Base-by-base conservation (phyloP, 2,329 filamentous ascomycete genomes). In the Berkeleyomyces basicola region DNA sequence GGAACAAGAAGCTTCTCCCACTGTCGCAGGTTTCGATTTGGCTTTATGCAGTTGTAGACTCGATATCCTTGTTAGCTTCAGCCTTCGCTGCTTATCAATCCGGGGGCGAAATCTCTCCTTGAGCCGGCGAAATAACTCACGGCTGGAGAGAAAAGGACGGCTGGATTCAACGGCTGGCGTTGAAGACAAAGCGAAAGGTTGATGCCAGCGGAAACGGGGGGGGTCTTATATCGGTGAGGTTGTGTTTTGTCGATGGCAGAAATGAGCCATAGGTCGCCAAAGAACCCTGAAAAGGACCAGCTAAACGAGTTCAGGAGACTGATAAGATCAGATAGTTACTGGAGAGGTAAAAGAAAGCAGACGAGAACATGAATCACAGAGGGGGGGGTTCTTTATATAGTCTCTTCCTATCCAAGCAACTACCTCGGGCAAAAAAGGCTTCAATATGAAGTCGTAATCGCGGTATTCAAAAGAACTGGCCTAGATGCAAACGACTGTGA, bases 1-100 rank as follows among this genome's bases (percentile, higher is more conserved):
- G 51, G 51, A 55, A 55, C 31, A 55, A 3, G 51, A 55, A 55
- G 51, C 51, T 55, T 55, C 51, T 55, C n/a, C 51, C 51, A 55
- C 51, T 14, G 51, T 55, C 33, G 14, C 11, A 55, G 51, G 39
- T 55, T 51, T 23, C 9, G 33, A 7, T 11, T n/a, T 55, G 11
- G 4, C 33, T 37, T 37, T 37, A 55, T 55, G 11, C 14, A 37
- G 14, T 36, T 55, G 51, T 55, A n/a, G 16, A 37, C 51, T 16
- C 14, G 33, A 39, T 46, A 55, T 55, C 51, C 51, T 55, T 55
- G 51, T 55, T 51, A 36, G 14, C 33, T 36, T 55, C 51, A 55
- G 51, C 51, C 51, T 55, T 55, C 33, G 51, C 10, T 14, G 51
- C 51, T 55, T 55, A 55, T 55, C 51, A 55, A 55, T 55, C 51